phyloP scores from a whole-genome alignment of 75 land plant genomes.

The Azolla pinnata region DNA sequence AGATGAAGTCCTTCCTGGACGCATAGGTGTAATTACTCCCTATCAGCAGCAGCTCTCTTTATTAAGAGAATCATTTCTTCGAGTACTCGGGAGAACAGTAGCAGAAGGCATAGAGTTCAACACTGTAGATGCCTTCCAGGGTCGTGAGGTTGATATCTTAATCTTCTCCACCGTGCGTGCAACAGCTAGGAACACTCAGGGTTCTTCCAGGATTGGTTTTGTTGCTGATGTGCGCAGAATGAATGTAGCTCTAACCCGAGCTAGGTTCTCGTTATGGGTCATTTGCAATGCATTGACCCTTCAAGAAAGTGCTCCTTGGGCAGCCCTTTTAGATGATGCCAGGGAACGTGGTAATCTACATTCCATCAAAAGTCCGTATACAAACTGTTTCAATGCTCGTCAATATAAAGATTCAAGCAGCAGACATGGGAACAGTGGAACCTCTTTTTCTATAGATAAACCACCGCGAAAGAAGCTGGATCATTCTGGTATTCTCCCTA shows the following conservation, averaged over 20 bases:
- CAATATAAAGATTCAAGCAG: not conserved
- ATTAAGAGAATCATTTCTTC: conserved; percentile 45
- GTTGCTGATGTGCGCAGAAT: conserved; percentile 95
- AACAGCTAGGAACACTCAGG: conserved; percentile 6
- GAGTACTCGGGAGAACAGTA: conserved; percentile 43
- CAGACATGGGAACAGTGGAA: no score
- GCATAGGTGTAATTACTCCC: conserved; percentile 82
- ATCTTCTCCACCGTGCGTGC: conserved; percentile 93
- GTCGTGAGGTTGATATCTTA: conserved; percentile 86
- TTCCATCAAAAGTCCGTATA: conserved; percentile 43
- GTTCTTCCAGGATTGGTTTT: conserved; percentile 63
- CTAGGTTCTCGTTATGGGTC: conserved; percentile 81
- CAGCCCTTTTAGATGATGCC: conserved; percentile 65
- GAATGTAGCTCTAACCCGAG: conserved; percentile 97
- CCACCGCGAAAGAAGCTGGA: not conserved
- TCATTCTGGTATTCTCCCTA: not conserved
- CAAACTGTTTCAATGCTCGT: conserved; percentile 16
- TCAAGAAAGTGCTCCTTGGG: conserved; percentile 55
- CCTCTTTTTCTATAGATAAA: no score
- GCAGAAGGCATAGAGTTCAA: conserved; percentile 65
- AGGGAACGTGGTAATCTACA: conserved; percentile 48
- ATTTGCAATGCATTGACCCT: conserved; percentile 78
- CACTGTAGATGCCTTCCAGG: conserved; percentile 98
- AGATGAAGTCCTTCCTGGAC: conserved; percentile 41
- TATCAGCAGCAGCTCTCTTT: conserved; percentile 65